These are phyloP conservation scores for Apiosordaria backusii DNA, from an alignment of 495 filamentous ascomycete genomes.

Conservation along the genomic window DNA sequence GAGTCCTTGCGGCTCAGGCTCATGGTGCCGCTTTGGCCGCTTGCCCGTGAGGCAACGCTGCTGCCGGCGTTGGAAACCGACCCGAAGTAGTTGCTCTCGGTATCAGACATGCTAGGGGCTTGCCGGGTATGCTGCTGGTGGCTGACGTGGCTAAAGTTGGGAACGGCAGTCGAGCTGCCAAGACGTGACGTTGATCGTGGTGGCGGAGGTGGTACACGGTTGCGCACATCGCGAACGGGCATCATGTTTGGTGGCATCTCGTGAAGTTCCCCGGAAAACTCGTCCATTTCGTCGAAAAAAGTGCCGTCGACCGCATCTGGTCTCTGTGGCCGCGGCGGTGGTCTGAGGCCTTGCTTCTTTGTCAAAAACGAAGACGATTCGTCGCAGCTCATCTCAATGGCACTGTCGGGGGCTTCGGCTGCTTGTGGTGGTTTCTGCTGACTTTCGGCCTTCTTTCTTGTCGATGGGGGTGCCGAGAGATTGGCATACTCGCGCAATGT, in stretches of 20 bases:
- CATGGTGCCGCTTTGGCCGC: slow-evolving; percentile 4
- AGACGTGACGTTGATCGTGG: slow-evolving; percentile 35
- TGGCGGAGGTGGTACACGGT: slow-evolving; percentile 38
- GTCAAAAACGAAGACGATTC: not conserved
- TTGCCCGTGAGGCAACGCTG: not conserved
- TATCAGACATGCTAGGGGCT: slow-evolving; percentile 6
- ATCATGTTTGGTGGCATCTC: slow-evolving; percentile 27
- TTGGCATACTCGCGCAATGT: slow-evolving; percentile 32
- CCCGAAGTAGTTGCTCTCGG: slow-evolving; percentile 8
- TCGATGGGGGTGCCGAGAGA: not conserved
- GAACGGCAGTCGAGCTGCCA: slow-evolving; percentile 9
- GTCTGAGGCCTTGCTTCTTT: not conserved
- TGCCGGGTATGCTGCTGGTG: not conserved
- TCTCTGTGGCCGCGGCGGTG: not conserved
- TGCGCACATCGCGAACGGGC: slow-evolving; percentile 6
- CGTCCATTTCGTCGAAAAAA: slow-evolving; percentile 32
- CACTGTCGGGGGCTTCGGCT: slow-evolving; percentile 42
- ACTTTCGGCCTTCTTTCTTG: not conserved
- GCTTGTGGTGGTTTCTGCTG: slow-evolving; percentile 22
- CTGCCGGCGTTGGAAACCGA: not conserved
- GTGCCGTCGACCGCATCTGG: not conserved
- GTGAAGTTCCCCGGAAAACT: slow-evolving; percentile 34
- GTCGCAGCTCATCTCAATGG: slow-evolving; percentile 39
- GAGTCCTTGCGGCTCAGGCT: not conserved
- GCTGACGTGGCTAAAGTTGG: not conserved